Evolutionary conservation across 202 grass and related monocot species (phyloP).

Genomic region (Carex arenaria): DNA sequence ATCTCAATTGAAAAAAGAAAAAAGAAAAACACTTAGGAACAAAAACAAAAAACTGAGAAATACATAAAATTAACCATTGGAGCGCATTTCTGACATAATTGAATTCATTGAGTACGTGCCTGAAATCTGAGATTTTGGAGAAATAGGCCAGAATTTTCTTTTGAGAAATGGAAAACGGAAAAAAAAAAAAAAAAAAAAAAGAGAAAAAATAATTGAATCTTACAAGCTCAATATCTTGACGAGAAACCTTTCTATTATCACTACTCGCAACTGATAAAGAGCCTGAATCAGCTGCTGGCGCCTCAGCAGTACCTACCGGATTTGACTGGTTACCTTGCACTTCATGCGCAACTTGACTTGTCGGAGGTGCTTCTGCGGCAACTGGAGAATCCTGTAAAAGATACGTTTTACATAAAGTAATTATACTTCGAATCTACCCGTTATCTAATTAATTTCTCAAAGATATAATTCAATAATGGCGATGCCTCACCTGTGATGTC

Average conservation of each 20-base stretch:
- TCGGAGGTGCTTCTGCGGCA: slow-evolving; percentile 53
- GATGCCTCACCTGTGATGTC: slow-evolving; percentile 12
- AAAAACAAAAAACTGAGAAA: not conserved
- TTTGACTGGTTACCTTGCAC: slow-evolving; percentile 57
- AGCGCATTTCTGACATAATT: not conserved
- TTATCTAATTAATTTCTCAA: not conserved
- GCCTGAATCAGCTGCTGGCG: slow-evolving; percentile 57
- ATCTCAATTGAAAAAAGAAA: not conserved
- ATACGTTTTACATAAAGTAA: slow-evolving; percentile 14
- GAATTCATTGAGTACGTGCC: not conserved
- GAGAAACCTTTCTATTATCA: slow-evolving; percentile 93
- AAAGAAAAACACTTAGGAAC: not conserved
- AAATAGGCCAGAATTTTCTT: not conserved
- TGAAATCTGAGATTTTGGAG: not conserved
- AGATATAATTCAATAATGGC: not conserved
- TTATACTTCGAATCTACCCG: not conserved
- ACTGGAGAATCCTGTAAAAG: slow-evolving; percentile 70
- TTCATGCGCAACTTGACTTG: slow-evolving; percentile 59
- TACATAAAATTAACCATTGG: not conserved
- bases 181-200: not conserved
- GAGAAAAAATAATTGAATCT: slow-evolving; percentile 21
- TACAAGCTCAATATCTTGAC: slow-evolving; percentile 99
- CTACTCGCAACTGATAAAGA: slow-evolving; percentile 55
- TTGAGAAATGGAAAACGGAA: not conserved
- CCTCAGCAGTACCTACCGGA: slow-evolving; percentile 35